Evolutionary conservation across 306 rosid genomes (phyloP), one percentile per base, ranked within the genome.

Genomic region (Pterocarpus santalinus): DNA sequence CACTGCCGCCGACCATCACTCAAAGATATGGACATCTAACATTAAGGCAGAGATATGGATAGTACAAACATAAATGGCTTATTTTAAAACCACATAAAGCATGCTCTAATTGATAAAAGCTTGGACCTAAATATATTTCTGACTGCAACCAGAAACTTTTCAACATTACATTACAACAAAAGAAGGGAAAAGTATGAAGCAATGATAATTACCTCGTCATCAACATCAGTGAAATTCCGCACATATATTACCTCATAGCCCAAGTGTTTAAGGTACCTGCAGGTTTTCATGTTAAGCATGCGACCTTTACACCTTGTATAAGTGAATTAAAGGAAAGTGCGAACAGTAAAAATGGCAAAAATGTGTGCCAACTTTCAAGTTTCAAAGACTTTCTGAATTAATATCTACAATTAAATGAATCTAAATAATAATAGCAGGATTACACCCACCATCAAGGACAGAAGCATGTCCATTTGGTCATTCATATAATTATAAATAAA

Each of bases 211-310:
- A 92, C 99, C 98, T 95, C 93, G 88, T 95, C 99, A 85, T 95
- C 99, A 53, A 93, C 99, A 85, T 95, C 98, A 10, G 99, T 95
- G 82, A 95, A 95, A 76, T 95, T 95, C 85, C 99, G 92, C 69
- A 95, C 96, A 75, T 93, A 95, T 0, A 94, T 92, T 32, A 95
- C 96, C 85, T 91, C 91, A 76, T 93, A 95, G n/a, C 97, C 94
- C 89, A 92, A 68, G 81, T 88, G 87, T 72, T 63, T 81, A 35
- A 95, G 88, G 82, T 93, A 93, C 81, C 98, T 95, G 91, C 84
- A 83, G 38, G 77, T 72, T 53, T 69, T 70, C 83, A 73, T 57
- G 55, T 58, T 58, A 80, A 49, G 32, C 68, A 87, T 49, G 35
- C 47, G 22, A 52, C 34, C 62, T 71, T 65, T 35, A 68, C 7